These are phyloP conservation scores for Taiozyma sp. DNA, from an alignment of 1,139 yeast species.

Conservation along the genomic window DNA sequence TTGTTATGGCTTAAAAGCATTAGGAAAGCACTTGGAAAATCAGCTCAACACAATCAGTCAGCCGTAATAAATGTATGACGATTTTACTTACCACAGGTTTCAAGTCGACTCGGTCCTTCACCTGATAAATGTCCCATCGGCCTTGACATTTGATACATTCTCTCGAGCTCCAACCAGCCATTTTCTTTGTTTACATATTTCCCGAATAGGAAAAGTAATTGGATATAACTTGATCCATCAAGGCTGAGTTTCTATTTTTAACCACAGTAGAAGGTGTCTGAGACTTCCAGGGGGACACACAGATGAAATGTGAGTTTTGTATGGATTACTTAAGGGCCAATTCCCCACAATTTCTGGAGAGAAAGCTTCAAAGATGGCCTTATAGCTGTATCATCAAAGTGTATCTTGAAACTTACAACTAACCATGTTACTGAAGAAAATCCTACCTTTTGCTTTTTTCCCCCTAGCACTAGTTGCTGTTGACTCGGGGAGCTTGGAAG, in stretches of 20 bases:
- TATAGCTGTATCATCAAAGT: background rate
- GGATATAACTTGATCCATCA: background rate
- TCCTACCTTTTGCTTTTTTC: background rate
- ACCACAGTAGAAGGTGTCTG: background rate
- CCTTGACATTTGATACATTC: background rate
- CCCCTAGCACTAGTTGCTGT: background rate
- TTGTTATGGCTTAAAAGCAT: no score
- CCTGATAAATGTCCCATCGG: no score
- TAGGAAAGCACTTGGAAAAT: no score
- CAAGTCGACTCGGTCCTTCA: no score
- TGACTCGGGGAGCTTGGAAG: conserved; percentile 1
- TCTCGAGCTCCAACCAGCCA: background rate
- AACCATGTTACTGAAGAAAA: background rate
- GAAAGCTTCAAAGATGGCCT: background rate
- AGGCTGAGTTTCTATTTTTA: background rate
- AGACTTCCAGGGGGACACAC: background rate
- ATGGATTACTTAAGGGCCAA: background rate
- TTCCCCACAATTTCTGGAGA: background rate
- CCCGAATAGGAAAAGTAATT: background rate
- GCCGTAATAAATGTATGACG: no score
- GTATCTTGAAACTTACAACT: no score
- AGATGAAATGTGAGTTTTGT: no score
- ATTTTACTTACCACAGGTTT: no score
- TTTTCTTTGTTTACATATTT: background rate
- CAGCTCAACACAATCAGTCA: no score